Base-by-base conservation (phyloP, 2,329 filamentous ascomycete genomes). In the Simplicillium aogashimaense region DNA sequence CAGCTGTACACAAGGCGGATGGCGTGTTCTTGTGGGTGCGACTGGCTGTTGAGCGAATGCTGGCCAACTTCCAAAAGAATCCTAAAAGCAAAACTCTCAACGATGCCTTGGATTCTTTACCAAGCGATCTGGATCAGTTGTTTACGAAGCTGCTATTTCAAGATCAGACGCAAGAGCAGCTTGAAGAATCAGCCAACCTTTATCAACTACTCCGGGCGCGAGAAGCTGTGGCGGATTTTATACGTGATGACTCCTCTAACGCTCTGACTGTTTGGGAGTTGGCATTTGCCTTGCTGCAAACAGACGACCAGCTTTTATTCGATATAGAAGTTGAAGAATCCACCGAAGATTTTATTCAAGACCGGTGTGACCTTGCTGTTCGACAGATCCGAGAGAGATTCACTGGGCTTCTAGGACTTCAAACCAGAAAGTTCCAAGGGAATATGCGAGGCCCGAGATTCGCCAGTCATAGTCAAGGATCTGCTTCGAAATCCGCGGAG, bases 1-100 rank as follows among this genome's bases (percentile, higher is more conserved):
- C 40, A 0, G 47, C 51, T 1, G 47, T 54, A 1, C 44, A 52
- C 3, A 49, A 41, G 7, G 50, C 58, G 0, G 51, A 57, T 10
- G 58, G 58, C 0, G 58, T 61, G 1, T 61, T 61, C 35, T 50
- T 61, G 8, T 61, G 58, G 58, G 51, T 59, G 1, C 45, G 48
- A 2, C 47, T 56, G 6, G 59, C 55, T 0, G 53, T 61, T 9
- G 46, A 53, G 12, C 48, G 52, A 20, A 47, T 60, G 37, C 17
- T 56, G 12, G 45, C 43, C 20, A 45, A 42, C 12, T 47, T 50
- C 14, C 25, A 44, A 0, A 14, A n/a, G 16, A 20, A 8, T 2
- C n/a, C 35, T 7, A 28, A 35, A 3, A 14, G 52, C 3, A 15
- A 36, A 3, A 37, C 36, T 0, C 31, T 55, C 16, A 16, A 36